phyloP scores from a whole-genome alignment of 306 rosid genomes.

The Urtica urens region DNA sequence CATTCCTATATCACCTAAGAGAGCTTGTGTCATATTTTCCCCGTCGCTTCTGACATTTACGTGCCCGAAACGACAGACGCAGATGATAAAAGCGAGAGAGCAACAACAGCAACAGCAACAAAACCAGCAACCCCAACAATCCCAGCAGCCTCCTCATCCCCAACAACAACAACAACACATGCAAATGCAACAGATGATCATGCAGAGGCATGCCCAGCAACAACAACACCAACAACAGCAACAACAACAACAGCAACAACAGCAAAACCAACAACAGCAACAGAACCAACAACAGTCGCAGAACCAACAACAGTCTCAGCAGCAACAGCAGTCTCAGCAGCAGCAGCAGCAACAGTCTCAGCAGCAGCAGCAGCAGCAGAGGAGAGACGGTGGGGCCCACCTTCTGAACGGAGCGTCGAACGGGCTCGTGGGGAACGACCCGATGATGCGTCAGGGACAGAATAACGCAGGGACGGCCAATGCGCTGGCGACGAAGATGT shows the following conservation, averaged over 20 bases:
- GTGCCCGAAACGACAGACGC: conserved; percentile 66
- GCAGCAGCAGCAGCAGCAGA: conserved; percentile 49
- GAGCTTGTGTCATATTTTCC: no score
- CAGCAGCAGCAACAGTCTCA: conserved; percentile 52
- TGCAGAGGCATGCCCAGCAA: conserved; percentile 62
- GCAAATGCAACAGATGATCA: conserved; percentile 63
- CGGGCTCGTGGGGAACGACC: conserved; percentile 74
- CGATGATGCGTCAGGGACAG: conserved; percentile 57
- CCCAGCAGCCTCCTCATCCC: conserved; percentile 41
- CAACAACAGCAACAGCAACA: conserved; percentile 69
- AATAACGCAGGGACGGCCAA: conserved; percentile 82
- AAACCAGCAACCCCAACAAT: conserved; percentile 29
- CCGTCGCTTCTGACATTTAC: conserved; percentile 24
- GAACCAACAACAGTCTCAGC: conserved; percentile 37
- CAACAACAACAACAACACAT: conserved; percentile 69
- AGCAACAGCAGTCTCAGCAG: conserved; percentile 44
- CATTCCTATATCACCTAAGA: no score
- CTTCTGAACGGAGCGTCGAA: conserved; percentile 69
- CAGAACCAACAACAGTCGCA: conserved; percentile 42
- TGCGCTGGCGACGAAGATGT: conserved; percentile 90
- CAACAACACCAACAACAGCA: conserved; percentile 55
- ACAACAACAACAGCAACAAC: conserved; percentile 34
- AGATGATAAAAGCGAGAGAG: conserved; percentile 79
- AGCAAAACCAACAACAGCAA: conserved; percentile 44
- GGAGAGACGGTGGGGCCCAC: conserved; percentile 86